Evolutionary conservation across 495 filamentous ascomycete genomes (phyloP), one percentile per base, ranked within the genome.

Genomic region (Xylaria flabelliformis): DNA sequence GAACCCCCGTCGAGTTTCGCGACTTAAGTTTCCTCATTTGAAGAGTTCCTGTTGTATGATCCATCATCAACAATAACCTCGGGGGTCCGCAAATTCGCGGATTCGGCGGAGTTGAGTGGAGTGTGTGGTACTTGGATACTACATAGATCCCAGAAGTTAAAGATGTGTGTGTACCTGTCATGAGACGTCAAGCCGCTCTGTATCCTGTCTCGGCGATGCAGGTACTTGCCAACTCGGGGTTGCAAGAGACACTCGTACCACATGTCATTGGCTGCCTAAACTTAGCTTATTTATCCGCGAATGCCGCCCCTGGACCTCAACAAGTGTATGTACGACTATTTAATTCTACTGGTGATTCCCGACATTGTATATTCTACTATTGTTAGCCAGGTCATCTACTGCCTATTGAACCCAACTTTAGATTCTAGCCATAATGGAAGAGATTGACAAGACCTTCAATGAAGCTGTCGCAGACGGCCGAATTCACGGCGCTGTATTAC

Each of bases 401-500:
- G 10, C 21, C 15, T 19, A 41, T 41, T n/a, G 29, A 46, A 34
- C 8, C 8, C 2, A 36, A 36, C 2, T 36, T 36, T 6, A 36
- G 34, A 36, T 39, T 39, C 36, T 39, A n/a, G 17, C 4, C 19
- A 65, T 3, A 64, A 71, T 71, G 69, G 59, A 71, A 9, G 46
- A 53, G 36, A 44, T 71, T 24, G 61, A 71, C 62, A 64, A 71
- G 44, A 44, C 15, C 7, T 64, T 71, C 24, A 46, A 41, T 4
- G 44, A 71, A 55, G 69, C 69, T 24, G 61, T 71, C 17, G 69
- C 58, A 13, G 69, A 71, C 34, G 69, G 69, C 48, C 59, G 61
- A 15, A 71, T 71, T 17, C 69, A 71, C 51, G 69, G 69, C 6
- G 69, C 59, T 1, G 69, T 71, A 19, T 39, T 71, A n/a, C 46